phyloP scores from a whole-genome alignment of 345 rosid genomes.

The Eucalyptus sp. region DNA sequence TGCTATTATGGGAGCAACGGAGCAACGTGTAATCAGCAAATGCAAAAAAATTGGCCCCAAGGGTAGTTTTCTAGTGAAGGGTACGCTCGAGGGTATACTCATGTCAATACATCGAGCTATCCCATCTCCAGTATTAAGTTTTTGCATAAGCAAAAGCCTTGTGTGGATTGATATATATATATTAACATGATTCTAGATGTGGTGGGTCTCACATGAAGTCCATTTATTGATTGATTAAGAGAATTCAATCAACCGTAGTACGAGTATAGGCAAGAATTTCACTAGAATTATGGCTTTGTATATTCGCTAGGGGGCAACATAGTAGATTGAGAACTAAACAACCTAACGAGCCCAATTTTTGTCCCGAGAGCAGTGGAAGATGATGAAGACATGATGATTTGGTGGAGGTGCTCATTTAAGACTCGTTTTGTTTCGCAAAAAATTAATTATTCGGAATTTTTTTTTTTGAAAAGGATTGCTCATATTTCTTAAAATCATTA shows the following conservation, averaged over 20 bases:
- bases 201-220: neutral
- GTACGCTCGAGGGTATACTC: neutral
- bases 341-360: neutral
- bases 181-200: neutral
- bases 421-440: neutral
- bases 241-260: neutral
- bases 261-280: neutral
- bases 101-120: neutral
- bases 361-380: neutral
- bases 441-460: neutral
- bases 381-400: neutral
- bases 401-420: neutral
- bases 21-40: neutral
- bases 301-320: rapidly evolving
- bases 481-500: neutral
- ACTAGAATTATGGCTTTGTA: neutral
- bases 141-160: neutral
- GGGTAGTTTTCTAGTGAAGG: neutral
- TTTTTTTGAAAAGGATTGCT: neutral
- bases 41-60: neutral
- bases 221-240: neutral
- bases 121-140: neutral
- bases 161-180: neutral
- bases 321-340: neutral
- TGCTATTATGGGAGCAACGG: neutral